Conservation (phyloP, 164 flowering plant species). For the Chimonanthus salicifolius region DNA sequence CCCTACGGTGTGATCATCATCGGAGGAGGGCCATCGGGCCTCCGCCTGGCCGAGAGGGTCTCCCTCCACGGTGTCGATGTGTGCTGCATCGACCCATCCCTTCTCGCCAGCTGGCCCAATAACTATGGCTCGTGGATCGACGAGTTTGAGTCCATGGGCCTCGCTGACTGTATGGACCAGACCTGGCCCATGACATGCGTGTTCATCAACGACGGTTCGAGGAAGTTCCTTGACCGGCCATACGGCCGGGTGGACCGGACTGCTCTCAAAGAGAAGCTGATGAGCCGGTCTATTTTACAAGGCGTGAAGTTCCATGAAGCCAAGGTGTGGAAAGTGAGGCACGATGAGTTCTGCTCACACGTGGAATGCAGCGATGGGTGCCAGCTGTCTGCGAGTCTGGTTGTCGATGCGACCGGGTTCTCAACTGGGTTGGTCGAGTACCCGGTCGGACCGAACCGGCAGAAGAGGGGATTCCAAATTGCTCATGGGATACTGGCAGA, state of each 20-base stretch:
- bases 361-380: conserved; percentile 58
- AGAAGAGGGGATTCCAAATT: conserved; percentile 47
- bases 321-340: conserved; percentile 56
- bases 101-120: conserved; percentile 64
- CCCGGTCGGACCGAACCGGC: conserved; percentile 40
- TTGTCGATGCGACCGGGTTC: conserved; percentile 77
- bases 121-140: conserved; percentile 88
- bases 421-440: conserved; percentile 38
- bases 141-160: conserved; percentile 53
- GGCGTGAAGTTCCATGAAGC: conserved; percentile 57
- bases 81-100: conserved; percentile 71
- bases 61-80: conserved; percentile 50
- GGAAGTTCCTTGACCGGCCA: conserved; percentile 51
- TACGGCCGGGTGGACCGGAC: conserved; percentile 57
- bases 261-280: conserved; percentile 37
- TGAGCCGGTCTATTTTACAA: conserved; percentile 36
- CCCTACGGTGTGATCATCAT: conserved; percentile 54
- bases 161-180: conserved; percentile 52
- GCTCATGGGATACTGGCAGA: conserved; percentile 76
- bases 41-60: conserved; percentile 60
- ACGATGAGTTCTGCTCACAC: conserved; percentile 50
- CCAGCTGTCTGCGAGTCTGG: conserved; percentile 42
- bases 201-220: conserved; percentile 39
- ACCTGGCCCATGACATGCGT: conserved; percentile 60
- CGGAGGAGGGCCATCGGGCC: conserved; percentile 76